Percentiles rank a stretch among this genome's conserved stretches.
Conservation (phyloP, 306 rosid genomes). For the Amphicarpaea edgeworthii region DNA sequence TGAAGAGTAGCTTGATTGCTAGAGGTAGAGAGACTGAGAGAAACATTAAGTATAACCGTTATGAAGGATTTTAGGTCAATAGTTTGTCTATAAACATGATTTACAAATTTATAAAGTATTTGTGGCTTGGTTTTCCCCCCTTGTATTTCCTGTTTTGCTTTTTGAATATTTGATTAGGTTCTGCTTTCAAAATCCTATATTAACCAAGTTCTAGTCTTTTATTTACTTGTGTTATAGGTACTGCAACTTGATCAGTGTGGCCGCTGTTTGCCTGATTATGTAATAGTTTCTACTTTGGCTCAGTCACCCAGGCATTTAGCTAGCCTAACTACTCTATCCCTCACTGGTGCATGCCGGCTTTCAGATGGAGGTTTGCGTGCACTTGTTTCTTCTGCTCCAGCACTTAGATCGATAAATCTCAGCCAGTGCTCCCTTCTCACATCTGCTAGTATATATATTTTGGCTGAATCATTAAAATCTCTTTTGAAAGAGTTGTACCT, state of each 20-base stretch:
- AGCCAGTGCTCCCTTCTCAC: constrained; percentile 95
- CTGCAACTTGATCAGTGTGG: constrained; percentile 94
- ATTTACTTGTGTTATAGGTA: constrained; percentile 62
- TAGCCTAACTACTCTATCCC: constrained; percentile 67
- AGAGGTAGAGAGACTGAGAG: neutral
- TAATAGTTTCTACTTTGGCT: constrained; percentile 66
- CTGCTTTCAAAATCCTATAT: constrained; percentile 20
- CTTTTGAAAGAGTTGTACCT: constrained; percentile 77
- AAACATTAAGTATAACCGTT: neutral
- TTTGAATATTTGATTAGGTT: constrained; percentile 36
- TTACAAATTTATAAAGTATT: neutral
- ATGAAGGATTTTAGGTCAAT: neutral
- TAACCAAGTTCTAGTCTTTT: constrained; percentile 30
- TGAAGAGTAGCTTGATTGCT: neutral
- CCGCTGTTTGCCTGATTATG: constrained; percentile 84
- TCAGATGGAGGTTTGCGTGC: constrained; percentile 75
- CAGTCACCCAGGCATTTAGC: constrained; percentile 62
- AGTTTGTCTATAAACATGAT: neutral
- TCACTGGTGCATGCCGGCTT: constrained; percentile 89
- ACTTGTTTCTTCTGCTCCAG: constrained; percentile 78
- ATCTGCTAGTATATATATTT: constrained; percentile 57
- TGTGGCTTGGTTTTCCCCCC: neutral
- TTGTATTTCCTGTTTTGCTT: neutral
- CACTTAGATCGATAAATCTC: constrained; percentile 77
- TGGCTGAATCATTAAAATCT: constrained; percentile 73